Evolutionary conservation across 2,329 filamentous ascomycete species (phyloP), one percentile per base, ranked within the genome.

Genomic region (Cercospora beticola): DNA sequence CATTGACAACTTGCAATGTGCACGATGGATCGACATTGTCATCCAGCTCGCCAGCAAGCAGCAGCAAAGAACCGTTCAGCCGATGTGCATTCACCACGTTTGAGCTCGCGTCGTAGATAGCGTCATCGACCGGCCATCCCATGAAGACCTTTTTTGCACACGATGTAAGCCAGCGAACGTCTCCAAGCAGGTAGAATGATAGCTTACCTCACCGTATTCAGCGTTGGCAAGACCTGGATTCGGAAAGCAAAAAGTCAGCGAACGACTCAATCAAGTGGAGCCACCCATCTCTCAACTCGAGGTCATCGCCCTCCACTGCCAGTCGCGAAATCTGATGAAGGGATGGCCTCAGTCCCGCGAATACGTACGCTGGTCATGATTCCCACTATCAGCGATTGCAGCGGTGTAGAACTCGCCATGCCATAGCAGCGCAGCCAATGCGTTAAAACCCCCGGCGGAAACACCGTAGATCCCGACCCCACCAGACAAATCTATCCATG

Each of bases 1-100:
- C 65, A 43, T 67, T 64, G 18, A 67, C 65, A 60, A 67, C 61
- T 62, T 67, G 65, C 33, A 64, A 58, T n/a, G 65, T 67, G 52
- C 61, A 64, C 2, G 52, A 33, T 21, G 65, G 65, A 61, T 64
- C 65, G n/a, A 67, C 65, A 18, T 64, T 67, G n/a, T 33, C 16
- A 60, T 67, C 65, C 65, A 67, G 28, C 40, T 67, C 65, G 7
- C 60, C 65, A 26, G 60, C 65, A 4, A 64, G 26, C 65, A 67
- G 30, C 21, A 67, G 28, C 60, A 67, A 40, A 16, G 18, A 46
- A 5, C 65, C 65, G 12, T 64, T 52, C 33, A 64, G 10, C 36
- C 31, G 21, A 33, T 62, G 43, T 21, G 65, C 65, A 56, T 67
- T 36, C 49, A 67, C 60, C n/a, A 64, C 52, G 36, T 67, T 67